phyloP scores from a whole-genome alignment of 495 filamentous ascomycete species.

The Evernia prunastri region DNA sequence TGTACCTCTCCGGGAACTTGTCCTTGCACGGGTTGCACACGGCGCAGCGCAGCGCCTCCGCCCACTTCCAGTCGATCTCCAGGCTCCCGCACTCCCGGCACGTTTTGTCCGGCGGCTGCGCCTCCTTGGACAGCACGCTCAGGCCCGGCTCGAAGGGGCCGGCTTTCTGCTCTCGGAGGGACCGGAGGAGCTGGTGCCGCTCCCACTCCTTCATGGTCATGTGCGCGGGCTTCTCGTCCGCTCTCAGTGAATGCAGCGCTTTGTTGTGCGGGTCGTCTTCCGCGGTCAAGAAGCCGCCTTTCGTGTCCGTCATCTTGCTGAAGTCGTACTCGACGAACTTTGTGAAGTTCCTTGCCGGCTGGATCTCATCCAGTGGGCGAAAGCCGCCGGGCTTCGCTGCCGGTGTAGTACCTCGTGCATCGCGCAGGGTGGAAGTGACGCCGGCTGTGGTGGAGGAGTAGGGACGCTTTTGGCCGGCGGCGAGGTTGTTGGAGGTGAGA shows the following conservation, averaged over 20 bases:
- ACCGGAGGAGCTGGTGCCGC: conserved; percentile 60
- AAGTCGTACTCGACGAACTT: conserved; percentile 97
- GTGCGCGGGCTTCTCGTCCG: conserved; percentile 67
- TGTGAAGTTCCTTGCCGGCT: conserved; percentile 70
- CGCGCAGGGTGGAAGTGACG: conserved; percentile 57
- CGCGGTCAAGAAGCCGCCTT: conserved; percentile 81
- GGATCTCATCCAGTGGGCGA: conserved; percentile 52
- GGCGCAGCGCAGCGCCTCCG: conserved; percentile 63
- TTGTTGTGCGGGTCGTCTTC: conserved; percentile 89
- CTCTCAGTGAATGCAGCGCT: conserved; percentile 53
- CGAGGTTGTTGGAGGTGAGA: conserved; percentile 30
- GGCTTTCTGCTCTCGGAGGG: conserved; percentile 61
- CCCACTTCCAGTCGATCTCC: conserved; percentile 95
- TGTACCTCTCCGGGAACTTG: conserved; percentile 83
- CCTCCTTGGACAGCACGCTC: conserved; percentile 54
- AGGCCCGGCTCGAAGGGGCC: conserved; percentile 85
- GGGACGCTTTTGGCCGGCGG: conserved; percentile 52
- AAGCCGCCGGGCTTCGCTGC: conserved; percentile 26
- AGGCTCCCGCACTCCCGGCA: conserved; percentile 77
- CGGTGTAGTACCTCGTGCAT: conserved; percentile 45
- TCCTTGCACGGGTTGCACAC: conserved; percentile 81
- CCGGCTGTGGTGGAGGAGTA: conserved; percentile 45
- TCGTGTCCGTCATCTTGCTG: conserved; percentile 94
- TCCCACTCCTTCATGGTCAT: conserved; percentile 97
- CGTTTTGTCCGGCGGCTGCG: conserved; percentile 47